A percentile compares a stretch with the other conserved stretches of the same genome.
Evolutionary conservation across 768 basidiomycete species (phyloP).

Genomic region (Tulasnella sp.): DNA sequence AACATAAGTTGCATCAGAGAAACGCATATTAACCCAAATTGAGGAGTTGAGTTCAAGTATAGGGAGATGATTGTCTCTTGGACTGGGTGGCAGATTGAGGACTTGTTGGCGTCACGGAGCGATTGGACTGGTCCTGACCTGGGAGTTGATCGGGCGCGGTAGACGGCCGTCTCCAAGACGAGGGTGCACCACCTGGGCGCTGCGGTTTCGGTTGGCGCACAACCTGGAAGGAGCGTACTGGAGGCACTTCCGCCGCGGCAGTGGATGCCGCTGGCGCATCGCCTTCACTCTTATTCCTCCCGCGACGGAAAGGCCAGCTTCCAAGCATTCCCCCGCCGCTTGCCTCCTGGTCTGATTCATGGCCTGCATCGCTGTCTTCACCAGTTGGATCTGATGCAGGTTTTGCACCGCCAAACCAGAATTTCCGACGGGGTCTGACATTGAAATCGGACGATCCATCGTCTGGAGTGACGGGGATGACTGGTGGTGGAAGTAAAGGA

Average conservation of each 20-base stretch:
- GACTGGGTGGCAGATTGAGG: background rate
- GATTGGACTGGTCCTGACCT: background rate
- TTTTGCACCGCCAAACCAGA: conserved; percentile 14
- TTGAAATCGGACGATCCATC: conserved; percentile 11
- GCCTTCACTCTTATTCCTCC: conserved; percentile 22
- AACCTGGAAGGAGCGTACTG: conserved; percentile 17
- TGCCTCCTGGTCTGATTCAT: background rate
- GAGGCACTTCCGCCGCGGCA: background rate
- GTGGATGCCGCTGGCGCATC: conserved; percentile 12
- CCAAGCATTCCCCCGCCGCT: background rate
- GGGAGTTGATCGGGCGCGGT: conserved; percentile 10
- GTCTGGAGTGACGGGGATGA: conserved; percentile 1
- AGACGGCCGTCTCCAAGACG: conserved; percentile 13
- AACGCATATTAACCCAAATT: background rate
- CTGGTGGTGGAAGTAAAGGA: conserved; percentile 17
- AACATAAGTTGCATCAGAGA: background rate
- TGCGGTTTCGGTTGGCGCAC: conserved; percentile 20
- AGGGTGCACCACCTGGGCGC: conserved; percentile 5
- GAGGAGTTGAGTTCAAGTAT: background rate
- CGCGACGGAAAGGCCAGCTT: conserved; percentile 25
- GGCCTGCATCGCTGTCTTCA: conserved; percentile 14
- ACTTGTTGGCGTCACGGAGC: background rate
- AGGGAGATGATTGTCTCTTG: conserved; percentile 6
- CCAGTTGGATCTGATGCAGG: conserved; percentile 11
- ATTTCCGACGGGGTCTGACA: conserved; percentile 10